Conservation (phyloP, 345 rosid species). For the Raphanus raphanistrum region DNA sequence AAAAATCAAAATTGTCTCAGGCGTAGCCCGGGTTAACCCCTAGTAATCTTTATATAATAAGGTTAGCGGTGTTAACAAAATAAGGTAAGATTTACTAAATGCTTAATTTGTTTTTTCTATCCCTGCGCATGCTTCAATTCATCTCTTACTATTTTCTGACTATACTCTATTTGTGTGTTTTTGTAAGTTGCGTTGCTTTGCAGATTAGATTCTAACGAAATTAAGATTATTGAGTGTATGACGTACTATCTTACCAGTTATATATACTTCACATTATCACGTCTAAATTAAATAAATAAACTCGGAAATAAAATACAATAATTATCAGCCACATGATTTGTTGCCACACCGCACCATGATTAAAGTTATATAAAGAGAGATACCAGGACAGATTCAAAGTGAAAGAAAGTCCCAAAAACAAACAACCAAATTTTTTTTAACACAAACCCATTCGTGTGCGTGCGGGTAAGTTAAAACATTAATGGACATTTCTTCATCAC, state of each 20-base stretch:
- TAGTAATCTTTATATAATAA: neutral
- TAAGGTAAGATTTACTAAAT: neutral
- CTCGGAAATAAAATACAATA: neutral
- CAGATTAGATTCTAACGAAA: neutral
- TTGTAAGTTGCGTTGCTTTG: neutral
- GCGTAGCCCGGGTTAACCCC: too few relatives aligned
- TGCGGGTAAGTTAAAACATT: conserved; percentile 17
- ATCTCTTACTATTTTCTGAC: neutral
- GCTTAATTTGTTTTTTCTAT: neutral
- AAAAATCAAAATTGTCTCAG: too few relatives aligned
- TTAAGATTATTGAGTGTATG: neutral
- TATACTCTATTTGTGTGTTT: neutral
- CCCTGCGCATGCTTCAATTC: neutral
- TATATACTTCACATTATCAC: neutral
- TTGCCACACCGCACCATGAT: conserved; percentile 39
- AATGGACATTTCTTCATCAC: conserved; percentile 46
- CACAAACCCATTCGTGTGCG: conserved; percentile 39
- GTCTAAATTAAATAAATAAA: neutral
- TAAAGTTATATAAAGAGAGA: conserved; percentile 37
- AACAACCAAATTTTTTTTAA: conserved; percentile 7
- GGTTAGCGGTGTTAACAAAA: neutral
- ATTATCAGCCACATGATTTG: conserved; percentile 38
- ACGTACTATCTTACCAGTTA: neutral
- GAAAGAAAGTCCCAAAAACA: conserved; percentile 31
- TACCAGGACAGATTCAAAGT: conserved; percentile 34